Evolutionary conservation across 805 yeast species (phyloP).

Genomic region (Ogataea parapolymorpha): DNA sequence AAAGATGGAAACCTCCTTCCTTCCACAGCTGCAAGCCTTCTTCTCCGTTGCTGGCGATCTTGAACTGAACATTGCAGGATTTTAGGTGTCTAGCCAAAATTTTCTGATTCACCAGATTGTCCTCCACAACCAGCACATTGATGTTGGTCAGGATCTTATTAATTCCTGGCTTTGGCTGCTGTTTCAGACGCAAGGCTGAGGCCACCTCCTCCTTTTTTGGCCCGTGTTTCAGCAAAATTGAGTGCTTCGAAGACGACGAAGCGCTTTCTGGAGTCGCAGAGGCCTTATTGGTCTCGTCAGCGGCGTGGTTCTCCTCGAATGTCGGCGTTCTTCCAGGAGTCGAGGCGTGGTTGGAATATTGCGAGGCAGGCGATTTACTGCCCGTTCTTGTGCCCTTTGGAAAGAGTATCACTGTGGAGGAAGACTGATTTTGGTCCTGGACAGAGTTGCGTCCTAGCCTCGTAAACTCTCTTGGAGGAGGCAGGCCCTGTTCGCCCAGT

Average conservation of each 20-base stretch:
- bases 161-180: slow-evolving; percentile 35
- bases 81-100: slow-evolving; percentile 86
- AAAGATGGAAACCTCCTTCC: slow-evolving; percentile 89
- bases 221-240: slow-evolving; percentile 4
- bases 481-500: slow-evolving; percentile 29
- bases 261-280: slow-evolving; percentile 1
- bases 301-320: background rate
- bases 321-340: slow-evolving; percentile 2
- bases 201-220: slow-evolving; percentile 15
- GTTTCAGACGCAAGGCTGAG: slow-evolving; percentile 12
- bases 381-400: slow-evolving; percentile 37
- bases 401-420: slow-evolving; percentile 47
- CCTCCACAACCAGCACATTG: slow-evolving; percentile 91
- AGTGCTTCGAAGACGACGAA: slow-evolving; percentile 3
- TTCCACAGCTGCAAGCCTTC: slow-evolving; percentile 96
- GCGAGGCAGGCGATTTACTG: slow-evolving; percentile 19
- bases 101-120: slow-evolving; percentile 89
- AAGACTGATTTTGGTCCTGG: slow-evolving; percentile 11
- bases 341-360: background rate
- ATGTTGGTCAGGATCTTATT: slow-evolving; percentile 81
- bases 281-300: slow-evolving; percentile 5
- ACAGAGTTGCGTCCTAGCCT: slow-evolving; percentile 15
- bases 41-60: slow-evolving; percentile 87
- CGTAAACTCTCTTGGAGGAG: slow-evolving; percentile 28
- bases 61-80: slow-evolving; percentile 78